Conservation (phyloP, 768 basidiomycete species). For the Thelephora aurantiotincta region DNA sequence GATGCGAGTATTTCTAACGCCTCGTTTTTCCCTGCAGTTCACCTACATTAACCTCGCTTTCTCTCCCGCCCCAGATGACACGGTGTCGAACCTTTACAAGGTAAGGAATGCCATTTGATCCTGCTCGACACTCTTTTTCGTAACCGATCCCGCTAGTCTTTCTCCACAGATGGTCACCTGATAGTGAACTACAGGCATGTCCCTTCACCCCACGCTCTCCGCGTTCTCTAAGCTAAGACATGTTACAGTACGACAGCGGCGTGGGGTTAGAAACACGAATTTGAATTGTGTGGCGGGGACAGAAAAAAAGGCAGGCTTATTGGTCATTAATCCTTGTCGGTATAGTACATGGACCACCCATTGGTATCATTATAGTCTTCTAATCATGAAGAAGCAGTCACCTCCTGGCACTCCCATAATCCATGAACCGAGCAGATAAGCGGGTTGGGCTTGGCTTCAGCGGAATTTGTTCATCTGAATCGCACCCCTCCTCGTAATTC, state of each 20-base stretch:
- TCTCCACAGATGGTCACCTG: slow-evolving; percentile 46
- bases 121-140: not conserved
- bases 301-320: not conserved
- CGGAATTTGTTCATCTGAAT: slow-evolving; percentile 7
- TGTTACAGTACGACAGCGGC: slow-evolving; percentile 38
- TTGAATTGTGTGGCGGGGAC: not conserved
- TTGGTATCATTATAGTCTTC: too few relatives aligned
- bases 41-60: slow-evolving; percentile 71
- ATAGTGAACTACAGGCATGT: slow-evolving; percentile 55
- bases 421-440: not conserved
- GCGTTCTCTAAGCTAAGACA: slow-evolving; percentile 1
- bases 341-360: not conserved
- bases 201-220: not conserved
- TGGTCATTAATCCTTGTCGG: slow-evolving; percentile 1
- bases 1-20: not conserved
- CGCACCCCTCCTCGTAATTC: slow-evolving; percentile 3
- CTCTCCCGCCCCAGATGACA: slow-evolving; percentile 65
- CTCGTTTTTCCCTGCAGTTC: slow-evolving; percentile 27
- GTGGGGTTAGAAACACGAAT: slow-evolving; percentile 27
- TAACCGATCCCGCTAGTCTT: slow-evolving; percentile 25
- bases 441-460: slow-evolving; percentile 4
- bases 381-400: not conserved
- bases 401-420: slow-evolving; percentile 7
- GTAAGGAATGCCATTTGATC: slow-evolving; percentile 17
- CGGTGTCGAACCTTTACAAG: slow-evolving; percentile 57